These are phyloP conservation scores for Vigna radiata DNA, from an alignment of 306 rosid genomes.

Conservation along the genomic window DNA sequence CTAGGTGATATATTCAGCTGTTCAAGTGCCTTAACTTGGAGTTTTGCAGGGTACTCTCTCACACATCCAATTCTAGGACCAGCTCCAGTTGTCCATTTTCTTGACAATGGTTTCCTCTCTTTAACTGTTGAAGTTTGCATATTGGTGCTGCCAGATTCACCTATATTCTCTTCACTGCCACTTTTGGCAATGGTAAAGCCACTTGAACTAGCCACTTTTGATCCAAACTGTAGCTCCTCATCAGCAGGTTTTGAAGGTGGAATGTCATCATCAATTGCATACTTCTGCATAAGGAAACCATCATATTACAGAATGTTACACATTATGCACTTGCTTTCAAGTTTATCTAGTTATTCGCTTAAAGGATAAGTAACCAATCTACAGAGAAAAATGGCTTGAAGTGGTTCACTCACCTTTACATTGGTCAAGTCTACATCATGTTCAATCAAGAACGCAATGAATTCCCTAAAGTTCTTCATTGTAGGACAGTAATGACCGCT, in stretches of 20 bases:
- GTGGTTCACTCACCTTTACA: constrained; percentile 69
- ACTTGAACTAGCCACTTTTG: constrained; percentile 6
- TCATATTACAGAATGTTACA: neutral
- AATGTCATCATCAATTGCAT: constrained; percentile 74
- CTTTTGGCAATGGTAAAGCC: constrained; percentile 32
- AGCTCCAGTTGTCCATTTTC: constrained; percentile 70
- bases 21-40: constrained; percentile 76
- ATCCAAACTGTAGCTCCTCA: constrained; percentile 14
- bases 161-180: constrained; percentile 15
- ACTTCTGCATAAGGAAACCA: constrained; percentile 53
- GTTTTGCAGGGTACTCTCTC: constrained; percentile 71
- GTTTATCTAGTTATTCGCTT: no score
- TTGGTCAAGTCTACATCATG: constrained; percentile 70
- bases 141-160: neutral
- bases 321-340: no score
- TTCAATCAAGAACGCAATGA: constrained; percentile 69
- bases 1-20: constrained; percentile 75
- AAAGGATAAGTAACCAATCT: neutral
- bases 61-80: constrained; percentile 72
- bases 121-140: constrained; percentile 39
- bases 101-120: constrained; percentile 45
- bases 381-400: neutral
- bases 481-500: constrained; percentile 92
- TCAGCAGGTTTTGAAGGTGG: constrained; percentile 48
- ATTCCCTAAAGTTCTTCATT: constrained; percentile 69